Conservation (phyloP, 768 basidiomycete genomes). For the Ramaria sp. region DNA sequence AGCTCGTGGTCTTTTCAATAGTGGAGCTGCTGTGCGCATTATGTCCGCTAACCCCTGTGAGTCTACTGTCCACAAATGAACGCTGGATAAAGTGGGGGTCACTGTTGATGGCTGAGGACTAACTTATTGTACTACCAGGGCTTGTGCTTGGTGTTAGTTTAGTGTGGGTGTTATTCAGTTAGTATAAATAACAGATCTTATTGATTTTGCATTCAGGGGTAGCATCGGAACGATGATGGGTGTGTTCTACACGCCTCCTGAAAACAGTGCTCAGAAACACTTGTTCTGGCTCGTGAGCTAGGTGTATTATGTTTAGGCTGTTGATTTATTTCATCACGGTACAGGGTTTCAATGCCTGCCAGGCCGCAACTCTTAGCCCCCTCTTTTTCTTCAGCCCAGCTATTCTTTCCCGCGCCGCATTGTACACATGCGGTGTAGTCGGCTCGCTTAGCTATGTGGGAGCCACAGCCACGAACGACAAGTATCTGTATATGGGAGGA, state of each 20-base stretch:
- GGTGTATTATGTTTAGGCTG: background rate
- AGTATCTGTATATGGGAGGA: conserved; percentile 77
- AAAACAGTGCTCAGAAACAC: conserved; percentile 67
- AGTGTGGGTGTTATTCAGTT: conserved; percentile 19
- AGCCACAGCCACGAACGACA: conserved; percentile 78
- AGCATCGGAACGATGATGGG: conserved; percentile 83
- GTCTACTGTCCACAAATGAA: conserved; percentile 15
- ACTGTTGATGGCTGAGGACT: background rate
- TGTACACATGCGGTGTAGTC: conserved; percentile 83
- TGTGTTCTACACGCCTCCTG: conserved; percentile 66
- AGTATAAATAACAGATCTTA: background rate
- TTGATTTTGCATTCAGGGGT: conserved; percentile 22
- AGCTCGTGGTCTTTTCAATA: conserved; percentile 69
- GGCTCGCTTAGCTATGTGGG: conserved; percentile 81
- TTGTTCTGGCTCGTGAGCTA: conserved; percentile 63
- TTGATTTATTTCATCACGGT: conserved; percentile 7
- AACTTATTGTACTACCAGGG: conserved; percentile 31
- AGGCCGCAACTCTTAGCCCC: conserved; percentile 78
- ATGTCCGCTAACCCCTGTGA: conserved; percentile 80
- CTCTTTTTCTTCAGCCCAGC: conserved; percentile 85
- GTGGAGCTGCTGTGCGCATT: conserved; percentile 55
- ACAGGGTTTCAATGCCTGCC: conserved; percentile 76
- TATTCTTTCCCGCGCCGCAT: conserved; percentile 73
- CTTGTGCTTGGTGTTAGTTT: conserved; percentile 74
- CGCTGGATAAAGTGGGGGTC: background rate